A percentile compares a stretch with the other conserved stretches of the same genome.
Evolutionary conservation across 2,329 filamentous ascomycete genomes (phyloP).

Genomic region (Neocatenulostroma microsporum): DNA sequence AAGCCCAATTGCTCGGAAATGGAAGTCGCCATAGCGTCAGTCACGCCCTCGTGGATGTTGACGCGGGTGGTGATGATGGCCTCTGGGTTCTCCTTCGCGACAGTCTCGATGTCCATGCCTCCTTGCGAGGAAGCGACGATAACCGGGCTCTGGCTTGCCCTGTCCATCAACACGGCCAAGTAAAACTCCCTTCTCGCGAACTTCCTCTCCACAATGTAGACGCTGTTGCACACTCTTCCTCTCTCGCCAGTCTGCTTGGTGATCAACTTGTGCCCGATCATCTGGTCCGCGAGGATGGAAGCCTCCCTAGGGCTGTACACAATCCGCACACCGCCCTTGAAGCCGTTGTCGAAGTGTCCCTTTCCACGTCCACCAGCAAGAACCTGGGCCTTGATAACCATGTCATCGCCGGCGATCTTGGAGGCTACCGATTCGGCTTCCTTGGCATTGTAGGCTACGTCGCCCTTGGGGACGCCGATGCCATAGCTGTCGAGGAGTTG

Average conservation of each 20-base stretch:
- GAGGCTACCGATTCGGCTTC: conserved; percentile 92
- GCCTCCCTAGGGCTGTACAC: conserved; percentile 96
- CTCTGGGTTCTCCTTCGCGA: conserved; percentile 94
- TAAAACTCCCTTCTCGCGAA: conserved; percentile 99
- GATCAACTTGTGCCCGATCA: conserved; percentile 99
- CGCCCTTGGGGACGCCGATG: conserved; percentile 82
- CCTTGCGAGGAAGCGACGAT: conserved; percentile 97
- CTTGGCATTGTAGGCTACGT: conserved; percentile 70
- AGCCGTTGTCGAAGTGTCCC: conserved; percentile 93
- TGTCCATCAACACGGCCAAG: conserved; percentile 97
- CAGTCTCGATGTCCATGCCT: conserved; percentile 98
- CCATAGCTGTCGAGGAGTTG: conserved; percentile 88
- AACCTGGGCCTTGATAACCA: conserved; percentile 99
- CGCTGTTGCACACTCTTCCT: conserved; percentile 90
- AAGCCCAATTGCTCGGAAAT: conserved; percentile 92
- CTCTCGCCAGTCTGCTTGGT: conserved; percentile 97
- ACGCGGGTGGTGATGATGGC: conserved; percentile 92
- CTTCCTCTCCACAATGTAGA: conserved; percentile 99
- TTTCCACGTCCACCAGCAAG: conserved; percentile 97
- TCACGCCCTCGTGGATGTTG: conserved; percentile 90
- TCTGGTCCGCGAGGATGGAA: conserved; percentile 96
- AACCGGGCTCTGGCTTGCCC: conserved; percentile 78
- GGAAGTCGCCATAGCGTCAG: conserved; percentile 83
- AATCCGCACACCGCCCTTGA: conserved; percentile 97
- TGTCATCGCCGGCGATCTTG: conserved; percentile 82